Evolutionary conservation across 2,329 filamentous ascomycete genomes (phyloP).

Genomic region (Pochonia chlamydosporia): DNA sequence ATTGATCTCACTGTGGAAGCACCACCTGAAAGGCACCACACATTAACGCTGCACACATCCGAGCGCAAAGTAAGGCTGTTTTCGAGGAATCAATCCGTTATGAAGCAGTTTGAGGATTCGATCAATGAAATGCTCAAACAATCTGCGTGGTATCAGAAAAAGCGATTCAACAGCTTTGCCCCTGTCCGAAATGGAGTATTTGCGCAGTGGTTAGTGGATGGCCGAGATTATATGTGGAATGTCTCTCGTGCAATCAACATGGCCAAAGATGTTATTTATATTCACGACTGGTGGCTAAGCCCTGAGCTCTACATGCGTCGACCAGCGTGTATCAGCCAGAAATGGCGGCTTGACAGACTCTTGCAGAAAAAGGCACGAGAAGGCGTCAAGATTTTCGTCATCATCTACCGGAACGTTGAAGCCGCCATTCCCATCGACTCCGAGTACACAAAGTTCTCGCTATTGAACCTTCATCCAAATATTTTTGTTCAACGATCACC

Average conservation of each 20-base stretch:
- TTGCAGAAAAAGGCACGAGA: constrained; percentile 90
- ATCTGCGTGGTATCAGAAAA: constrained; percentile 75
- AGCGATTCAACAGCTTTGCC: constrained; percentile 90
- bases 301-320: constrained; percentile 93
- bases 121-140: constrained; percentile 78
- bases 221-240: constrained; percentile 99
- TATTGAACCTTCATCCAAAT: constrained; percentile 92
- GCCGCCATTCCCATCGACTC: constrained; percentile 96
- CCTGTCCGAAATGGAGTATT: constrained; percentile 82
- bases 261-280: constrained; percentile 96
- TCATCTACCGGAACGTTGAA: constrained; percentile 96
- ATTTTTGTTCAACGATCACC: constrained; percentile 94
- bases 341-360: constrained; percentile 90
- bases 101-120: constrained; percentile 90
- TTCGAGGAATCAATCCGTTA: constrained; percentile 81
- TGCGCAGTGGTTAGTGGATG: constrained; percentile 95
- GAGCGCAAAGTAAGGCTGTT: constrained; percentile 89
- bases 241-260: constrained; percentile 94
- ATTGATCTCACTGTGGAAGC: constrained; percentile 35
- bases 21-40: constrained; percentile 62
- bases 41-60: constrained; percentile 80
- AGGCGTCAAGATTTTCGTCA: constrained; percentile 96
- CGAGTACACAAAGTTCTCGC: constrained; percentile 93
- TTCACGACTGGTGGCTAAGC: constrained; percentile 98
- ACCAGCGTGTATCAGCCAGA: constrained; percentile 92